Evolutionary conservation across 345 rosid genomes (phyloP).

Genomic region (Boechera divaricarpa): DNA sequence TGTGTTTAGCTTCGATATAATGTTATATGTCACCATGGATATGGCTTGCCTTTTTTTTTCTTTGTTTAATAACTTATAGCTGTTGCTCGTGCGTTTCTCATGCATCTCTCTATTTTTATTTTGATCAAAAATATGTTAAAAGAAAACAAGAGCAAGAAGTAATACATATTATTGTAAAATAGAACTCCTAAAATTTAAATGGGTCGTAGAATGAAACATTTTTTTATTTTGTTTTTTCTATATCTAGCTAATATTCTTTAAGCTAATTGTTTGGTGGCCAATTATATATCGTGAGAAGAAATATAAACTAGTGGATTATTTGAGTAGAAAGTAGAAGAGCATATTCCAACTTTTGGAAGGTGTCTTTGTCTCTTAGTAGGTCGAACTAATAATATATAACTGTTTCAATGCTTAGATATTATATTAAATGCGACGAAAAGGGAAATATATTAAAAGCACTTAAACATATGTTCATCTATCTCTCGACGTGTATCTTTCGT

Average conservation of each 20-base stretch:
- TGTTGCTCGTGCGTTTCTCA: not conserved
- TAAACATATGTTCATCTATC: slow-evolving; percentile 8
- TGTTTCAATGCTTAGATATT: slow-evolving; percentile 28
- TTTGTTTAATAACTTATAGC: not conserved
- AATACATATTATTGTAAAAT: not conserved
- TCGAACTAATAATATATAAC: slow-evolving; percentile 25
- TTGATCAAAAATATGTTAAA: not conserved
- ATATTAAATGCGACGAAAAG: slow-evolving; percentile 23
- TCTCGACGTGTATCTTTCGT: slow-evolving; percentile 34
- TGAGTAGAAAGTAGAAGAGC: slow-evolving; percentile 39
- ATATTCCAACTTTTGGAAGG: slow-evolving; percentile 47
- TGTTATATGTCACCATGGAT: slow-evolving; percentile 14
- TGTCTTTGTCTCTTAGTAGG: slow-evolving; percentile 40
- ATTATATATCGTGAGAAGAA: not conserved
- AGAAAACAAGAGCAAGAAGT: not conserved
- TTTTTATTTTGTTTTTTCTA: not conserved
- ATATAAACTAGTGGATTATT: slow-evolving; percentile 19
- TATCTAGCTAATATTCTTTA: not conserved
- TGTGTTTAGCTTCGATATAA: not conserved
- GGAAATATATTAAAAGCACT: slow-evolving; percentile 11
- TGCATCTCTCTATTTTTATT: not conserved
- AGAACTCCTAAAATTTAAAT: not conserved
- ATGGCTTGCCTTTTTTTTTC: not conserved
- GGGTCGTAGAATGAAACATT: slow-evolving; percentile 9
- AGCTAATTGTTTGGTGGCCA: slow-evolving; percentile 29